phyloP scores from a whole-genome alignment of 768 basidiomycete species.

The Myochromella boudieri region DNA sequence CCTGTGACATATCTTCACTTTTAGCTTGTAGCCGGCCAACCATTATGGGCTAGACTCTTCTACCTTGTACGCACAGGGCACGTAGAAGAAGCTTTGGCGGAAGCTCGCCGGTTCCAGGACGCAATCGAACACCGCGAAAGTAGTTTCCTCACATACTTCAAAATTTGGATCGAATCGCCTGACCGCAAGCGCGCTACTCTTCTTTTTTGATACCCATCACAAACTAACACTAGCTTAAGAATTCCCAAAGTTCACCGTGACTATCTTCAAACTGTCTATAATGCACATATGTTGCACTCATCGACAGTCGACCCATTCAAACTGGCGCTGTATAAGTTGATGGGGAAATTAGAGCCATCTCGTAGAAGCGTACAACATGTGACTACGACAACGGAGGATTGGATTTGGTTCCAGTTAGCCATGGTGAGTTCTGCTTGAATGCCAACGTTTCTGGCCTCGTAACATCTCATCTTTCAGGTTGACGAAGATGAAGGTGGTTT shows the following conservation, averaged over 20 bases:
- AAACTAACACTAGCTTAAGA: conserved; percentile 29
- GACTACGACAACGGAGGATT: conserved; percentile 93
- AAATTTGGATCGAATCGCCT: conserved; percentile 77
- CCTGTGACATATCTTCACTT: not conserved
- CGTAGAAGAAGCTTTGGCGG: conserved; percentile 73
- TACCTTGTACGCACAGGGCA: conserved; percentile 90
- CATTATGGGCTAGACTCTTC: conserved; percentile 93
- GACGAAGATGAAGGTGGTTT: conserved; percentile 82
- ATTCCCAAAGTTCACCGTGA: conserved; percentile 75
- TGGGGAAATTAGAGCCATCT: conserved; percentile 87
- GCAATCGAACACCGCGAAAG: conserved; percentile 77
- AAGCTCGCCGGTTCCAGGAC: conserved; percentile 68
- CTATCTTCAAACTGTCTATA: conserved; percentile 77
- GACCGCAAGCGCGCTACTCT: conserved; percentile 57
- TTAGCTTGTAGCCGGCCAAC: conserved; percentile 82
- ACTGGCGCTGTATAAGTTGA: conserved; percentile 91
- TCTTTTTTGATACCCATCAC: not conserved
- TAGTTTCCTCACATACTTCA: conserved; percentile 80
- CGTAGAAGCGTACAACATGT: conserved; percentile 80
- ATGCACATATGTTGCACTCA: conserved; percentile 87
- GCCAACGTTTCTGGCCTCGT: not conserved
- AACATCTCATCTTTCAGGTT: conserved; percentile 39
- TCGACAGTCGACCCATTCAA: conserved; percentile 93
- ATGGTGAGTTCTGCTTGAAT: conserved; percentile 50
- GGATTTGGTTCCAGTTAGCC: conserved; percentile 96